Evolutionary conservation across 257 asterid species (phyloP).

Genomic region (Capsicum pubescens): DNA sequence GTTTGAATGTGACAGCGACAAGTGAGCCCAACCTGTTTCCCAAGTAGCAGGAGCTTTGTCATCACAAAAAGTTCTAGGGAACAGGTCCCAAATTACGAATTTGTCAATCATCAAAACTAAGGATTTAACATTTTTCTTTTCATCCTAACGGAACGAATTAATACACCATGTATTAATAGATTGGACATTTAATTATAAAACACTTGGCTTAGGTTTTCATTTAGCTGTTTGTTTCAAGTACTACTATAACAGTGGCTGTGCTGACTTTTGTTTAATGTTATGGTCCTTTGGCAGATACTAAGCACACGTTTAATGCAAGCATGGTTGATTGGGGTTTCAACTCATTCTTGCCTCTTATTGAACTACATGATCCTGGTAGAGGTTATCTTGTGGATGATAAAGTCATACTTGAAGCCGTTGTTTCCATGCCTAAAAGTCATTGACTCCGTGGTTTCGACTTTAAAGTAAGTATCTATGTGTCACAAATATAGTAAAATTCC

Average conservation of each 20-base stretch:
- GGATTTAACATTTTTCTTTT: background rate
- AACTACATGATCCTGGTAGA: constrained; percentile 57
- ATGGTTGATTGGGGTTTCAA: constrained; percentile 67
- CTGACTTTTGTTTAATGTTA: background rate
- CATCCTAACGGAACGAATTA: background rate
- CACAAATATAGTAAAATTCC: background rate
- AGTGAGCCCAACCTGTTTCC: no score
- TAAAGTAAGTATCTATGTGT: background rate
- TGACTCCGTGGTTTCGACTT: background rate
- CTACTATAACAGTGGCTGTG: background rate
- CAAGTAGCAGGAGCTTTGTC: no score
- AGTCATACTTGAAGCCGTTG: background rate
- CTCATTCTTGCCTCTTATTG: constrained; percentile 60
- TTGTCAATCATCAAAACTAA: no score
- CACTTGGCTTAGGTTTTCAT: background rate
- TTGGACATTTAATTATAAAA: background rate
- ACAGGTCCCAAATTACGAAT: no score
- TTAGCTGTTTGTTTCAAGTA: background rate
- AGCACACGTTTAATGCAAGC: constrained; percentile 59
- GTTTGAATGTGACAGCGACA: no score
- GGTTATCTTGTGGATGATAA: background rate
- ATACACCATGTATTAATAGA: background rate
- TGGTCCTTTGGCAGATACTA: constrained; percentile 44
- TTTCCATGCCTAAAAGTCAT: background rate
- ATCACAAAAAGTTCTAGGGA: no score